These are phyloP conservation scores for Oryza officinalis DNA, from an alignment of 176 grass and related monocot genomes.

Conservation along the genomic window DNA sequence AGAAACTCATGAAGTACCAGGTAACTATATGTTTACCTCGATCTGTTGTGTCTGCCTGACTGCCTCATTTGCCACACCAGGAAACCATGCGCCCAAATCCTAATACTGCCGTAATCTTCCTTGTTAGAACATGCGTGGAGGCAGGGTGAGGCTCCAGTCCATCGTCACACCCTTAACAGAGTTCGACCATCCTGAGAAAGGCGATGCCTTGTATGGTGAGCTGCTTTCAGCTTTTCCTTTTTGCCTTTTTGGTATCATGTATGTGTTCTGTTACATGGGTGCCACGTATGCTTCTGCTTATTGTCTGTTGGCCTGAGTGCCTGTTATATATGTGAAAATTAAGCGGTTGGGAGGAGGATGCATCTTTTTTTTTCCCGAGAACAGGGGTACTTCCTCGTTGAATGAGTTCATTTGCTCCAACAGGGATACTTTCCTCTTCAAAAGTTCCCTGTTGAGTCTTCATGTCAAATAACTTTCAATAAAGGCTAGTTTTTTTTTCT, in stretches of 20 bases:
- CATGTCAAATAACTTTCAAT: background rate
- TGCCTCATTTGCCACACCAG: background rate
- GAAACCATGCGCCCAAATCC: background rate
- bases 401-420: background rate
- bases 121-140: slow-evolving; percentile 62
- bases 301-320: background rate
- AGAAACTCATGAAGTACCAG: slow-evolving; percentile 91
- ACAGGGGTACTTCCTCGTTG: background rate
- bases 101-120: background rate
- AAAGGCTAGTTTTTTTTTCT: background rate
- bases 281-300: background rate
- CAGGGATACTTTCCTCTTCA: background rate
- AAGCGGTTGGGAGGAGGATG: background rate
- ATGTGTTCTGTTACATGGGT: background rate
- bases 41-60: background rate
- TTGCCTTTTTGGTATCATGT: too few relatives aligned
- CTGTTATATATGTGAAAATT: background rate
- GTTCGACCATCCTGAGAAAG: slow-evolving; percentile 94
- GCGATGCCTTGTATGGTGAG: slow-evolving; percentile 83
- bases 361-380: background rate
- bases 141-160: slow-evolving; percentile 54
- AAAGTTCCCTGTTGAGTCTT: background rate
- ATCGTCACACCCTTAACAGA: slow-evolving; percentile 60
- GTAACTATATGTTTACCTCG: background rate
- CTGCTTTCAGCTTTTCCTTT: background rate